Base-by-base conservation (phyloP, 1,139 yeast species). In the Saccharomycopsis crataegensis region DNA sequence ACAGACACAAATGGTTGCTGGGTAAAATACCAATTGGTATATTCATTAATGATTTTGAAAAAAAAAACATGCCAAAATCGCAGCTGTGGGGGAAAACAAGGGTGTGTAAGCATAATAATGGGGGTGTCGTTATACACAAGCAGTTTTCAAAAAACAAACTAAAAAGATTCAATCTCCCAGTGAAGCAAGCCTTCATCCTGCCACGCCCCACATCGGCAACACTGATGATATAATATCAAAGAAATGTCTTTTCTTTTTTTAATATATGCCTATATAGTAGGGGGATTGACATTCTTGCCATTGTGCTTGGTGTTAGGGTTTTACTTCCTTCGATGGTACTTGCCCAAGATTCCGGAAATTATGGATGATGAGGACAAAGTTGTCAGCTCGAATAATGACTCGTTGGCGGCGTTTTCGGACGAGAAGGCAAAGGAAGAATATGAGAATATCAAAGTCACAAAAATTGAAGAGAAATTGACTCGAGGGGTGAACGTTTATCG, bases 281-380 rank as follows among this genome's bases (percentile, higher is more conserved):
- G 97, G 6, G 96, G 96, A 0, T 46, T 90, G 6, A 87, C 96
- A 0, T 78, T 90, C 59, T 65, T 88, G 17, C 96, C 96, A 0
- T 58, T 82, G 38, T 57, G 79, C 2, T 50, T 79, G 0, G 42
- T 73, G 1, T 60, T 67, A 0, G 60, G 77, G 50, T 62, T 76
- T 55, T 73, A 67, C 54, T 62, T 58, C 22, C 62, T 69, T 36
- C 57, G 54, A 46, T 60, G 62, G 61, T 70, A 57, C 69, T 69
- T 62, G 67, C 82, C 65, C 51, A 63, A 55, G 38, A 67, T 60
- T 7, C 46, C 56, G 60, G 3, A 47, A 50, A 28, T 47, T 43
- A 28, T 52, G 41, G 32, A 47, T 17, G 43, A 47, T 6, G 28
- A 36, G 28, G 45, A 43, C 11, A 12, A 43, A 22, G 32, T 3